These are phyloP conservation scores for Aquanectria penicillioides DNA, from an alignment of 2,329 filamentous ascomycete species.

Conservation along the genomic window DNA sequence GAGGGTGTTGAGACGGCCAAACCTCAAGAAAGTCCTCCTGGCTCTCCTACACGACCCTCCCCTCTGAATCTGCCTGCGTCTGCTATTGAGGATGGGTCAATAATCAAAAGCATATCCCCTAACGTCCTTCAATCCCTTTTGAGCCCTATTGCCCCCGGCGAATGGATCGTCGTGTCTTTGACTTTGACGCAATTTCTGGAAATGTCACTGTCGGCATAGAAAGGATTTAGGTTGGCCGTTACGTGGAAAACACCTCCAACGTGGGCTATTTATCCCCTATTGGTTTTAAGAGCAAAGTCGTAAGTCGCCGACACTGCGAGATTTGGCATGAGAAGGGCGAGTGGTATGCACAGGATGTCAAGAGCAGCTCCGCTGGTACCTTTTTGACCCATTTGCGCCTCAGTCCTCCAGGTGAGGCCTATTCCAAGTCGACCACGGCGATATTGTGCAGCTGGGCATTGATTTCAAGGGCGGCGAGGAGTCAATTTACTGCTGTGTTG, in stretches of 20 bases:
- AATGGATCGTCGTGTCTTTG: constrained; percentile 83
- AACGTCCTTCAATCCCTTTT: constrained; percentile 92
- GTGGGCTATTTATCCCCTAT: constrained; percentile 85
- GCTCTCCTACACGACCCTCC: no score
- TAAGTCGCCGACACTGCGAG: constrained; percentile 95
- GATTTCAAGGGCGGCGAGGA: constrained; percentile 98
- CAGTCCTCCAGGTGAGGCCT: constrained; percentile 88
- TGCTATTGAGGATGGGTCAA: no score
- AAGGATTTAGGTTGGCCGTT: constrained; percentile 88
- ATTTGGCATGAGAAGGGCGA: constrained; percentile 90
- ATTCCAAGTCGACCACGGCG: constrained; percentile 94
- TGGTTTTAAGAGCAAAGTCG: constrained; percentile 98
- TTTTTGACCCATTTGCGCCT: constrained; percentile 97
- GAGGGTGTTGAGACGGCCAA: no score
- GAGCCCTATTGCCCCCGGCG: constrained; percentile 90
- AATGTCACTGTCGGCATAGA: constrained; percentile 82
- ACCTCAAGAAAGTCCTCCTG: no score
- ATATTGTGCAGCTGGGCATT: constrained; percentile 98
- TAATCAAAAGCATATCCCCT: no score
- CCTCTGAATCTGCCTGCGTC: no score
- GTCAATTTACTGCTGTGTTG: constrained; percentile 98
- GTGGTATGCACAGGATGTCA: constrained; percentile 98
- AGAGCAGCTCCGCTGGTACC: constrained; percentile 94
- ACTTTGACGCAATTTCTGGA: constrained; percentile 86
- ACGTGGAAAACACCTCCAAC: constrained; percentile 90